Conservation (phyloP, 805 yeast genomes). For the Cyberlindnera euphorbiae region DNA sequence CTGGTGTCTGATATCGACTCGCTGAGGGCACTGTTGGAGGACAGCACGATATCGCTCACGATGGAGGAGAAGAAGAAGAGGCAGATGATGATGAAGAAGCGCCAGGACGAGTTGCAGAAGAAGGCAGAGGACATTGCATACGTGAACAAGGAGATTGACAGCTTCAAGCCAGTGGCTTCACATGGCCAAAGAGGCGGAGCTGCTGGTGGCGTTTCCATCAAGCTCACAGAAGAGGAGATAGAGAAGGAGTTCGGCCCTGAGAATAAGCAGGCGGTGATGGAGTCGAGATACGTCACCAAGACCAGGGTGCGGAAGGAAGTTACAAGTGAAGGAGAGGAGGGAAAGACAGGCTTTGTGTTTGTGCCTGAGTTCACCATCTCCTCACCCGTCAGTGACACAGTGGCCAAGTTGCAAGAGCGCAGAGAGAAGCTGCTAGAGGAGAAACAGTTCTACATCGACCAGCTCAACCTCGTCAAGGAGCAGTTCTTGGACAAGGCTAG, state of each 20-base stretch:
- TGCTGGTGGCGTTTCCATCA: neutral
- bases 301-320: too few species aligned
- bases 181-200: neutral
- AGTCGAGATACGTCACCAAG: too few species aligned
- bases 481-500: constrained; percentile 12
- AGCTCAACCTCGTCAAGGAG: constrained; percentile 8
- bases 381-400: neutral
- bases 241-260: too few species aligned
- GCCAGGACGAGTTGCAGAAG: constrained; percentile 13
- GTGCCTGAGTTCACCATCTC: too few species aligned
- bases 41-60: constrained; percentile 3
- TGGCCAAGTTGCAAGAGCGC: neutral
- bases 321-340: too few species aligned
- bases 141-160: constrained; percentile 10
- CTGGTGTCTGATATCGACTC: constrained; percentile 4
- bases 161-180: neutral
- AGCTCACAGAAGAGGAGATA: constrained; percentile 13
- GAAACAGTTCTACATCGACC: constrained; percentile 6
- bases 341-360: too few species aligned
- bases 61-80: constrained; percentile 12
- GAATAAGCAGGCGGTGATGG: too few species aligned
- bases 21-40: constrained; percentile 3
- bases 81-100: constrained; percentile 11
- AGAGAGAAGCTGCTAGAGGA: constrained; percentile 1
- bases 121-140: constrained; percentile 17